Conservation (phyloP, 192 early-diverging fungal species). For the Linnemannia elongata region DNA sequence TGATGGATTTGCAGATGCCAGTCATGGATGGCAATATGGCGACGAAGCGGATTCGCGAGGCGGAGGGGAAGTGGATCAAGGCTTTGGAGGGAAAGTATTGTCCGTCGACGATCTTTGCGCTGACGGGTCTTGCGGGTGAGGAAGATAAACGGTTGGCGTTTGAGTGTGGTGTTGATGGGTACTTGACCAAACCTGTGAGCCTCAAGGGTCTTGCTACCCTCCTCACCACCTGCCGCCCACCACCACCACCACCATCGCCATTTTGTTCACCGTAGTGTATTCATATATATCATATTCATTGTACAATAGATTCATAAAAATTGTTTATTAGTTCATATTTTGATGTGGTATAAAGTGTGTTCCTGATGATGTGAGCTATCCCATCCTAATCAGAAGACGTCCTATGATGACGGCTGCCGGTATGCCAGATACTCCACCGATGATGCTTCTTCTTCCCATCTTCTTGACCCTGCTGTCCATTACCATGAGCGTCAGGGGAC, state of each 20-base stretch:
- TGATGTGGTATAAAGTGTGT: neutral
- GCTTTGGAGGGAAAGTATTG: conserved; percentile 2
- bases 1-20: conserved; percentile 63
- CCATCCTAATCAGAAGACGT: conserved; percentile 15
- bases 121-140: conserved; percentile 59
- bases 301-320: neutral
- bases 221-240: conserved; percentile 13
- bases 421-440: conserved; percentile 51
- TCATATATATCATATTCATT: neutral
- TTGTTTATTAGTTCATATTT: neutral
- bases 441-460: conserved; percentile 34
- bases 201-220: conserved; percentile 27
- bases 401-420: conserved; percentile 2
- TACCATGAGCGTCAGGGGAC: neutral
- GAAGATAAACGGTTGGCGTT: conserved; percentile 58
- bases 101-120: conserved; percentile 54
- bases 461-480: neutral
- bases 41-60: conserved; percentile 52
- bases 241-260: neutral
- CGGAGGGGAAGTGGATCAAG: conserved; percentile 35
- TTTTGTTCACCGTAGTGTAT: neutral
- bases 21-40: conserved; percentile 61
- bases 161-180: conserved; percentile 61
- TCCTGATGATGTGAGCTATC: no score
- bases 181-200: conserved; percentile 62